Evolutionary conservation across 2,329 filamentous ascomycete genomes (phyloP).

Genomic region (Colletotrichum salicis): DNA sequence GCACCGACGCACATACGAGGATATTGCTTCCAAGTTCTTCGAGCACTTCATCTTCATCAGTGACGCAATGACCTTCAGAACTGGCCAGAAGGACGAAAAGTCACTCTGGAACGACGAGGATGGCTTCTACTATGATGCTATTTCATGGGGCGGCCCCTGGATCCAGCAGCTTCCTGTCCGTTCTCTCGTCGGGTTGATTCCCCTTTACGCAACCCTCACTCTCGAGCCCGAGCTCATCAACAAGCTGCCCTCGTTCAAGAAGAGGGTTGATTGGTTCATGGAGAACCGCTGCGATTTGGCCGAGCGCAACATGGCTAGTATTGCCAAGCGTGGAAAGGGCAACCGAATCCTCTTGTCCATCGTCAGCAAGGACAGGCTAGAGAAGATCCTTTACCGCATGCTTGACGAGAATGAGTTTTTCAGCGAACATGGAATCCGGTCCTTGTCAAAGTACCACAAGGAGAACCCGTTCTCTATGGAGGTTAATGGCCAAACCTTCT

Average conservation of each 20-base stretch:
- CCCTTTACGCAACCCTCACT: constrained; percentile 90
- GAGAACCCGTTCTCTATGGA: constrained; percentile 94
- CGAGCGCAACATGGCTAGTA: constrained; percentile 93
- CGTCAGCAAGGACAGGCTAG: constrained; percentile 91
- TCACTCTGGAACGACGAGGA: constrained; percentile 97
- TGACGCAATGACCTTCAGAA: constrained; percentile 92
- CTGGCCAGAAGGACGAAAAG: constrained; percentile 75
- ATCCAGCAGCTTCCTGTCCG: constrained; percentile 91
- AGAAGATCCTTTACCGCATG: constrained; percentile 91
- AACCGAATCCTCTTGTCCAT: constrained; percentile 88
- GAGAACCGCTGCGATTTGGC: constrained; percentile 87
- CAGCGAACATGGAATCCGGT: constrained; percentile 88
- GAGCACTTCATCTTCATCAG: constrained; percentile 98
- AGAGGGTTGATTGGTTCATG: constrained; percentile 93
- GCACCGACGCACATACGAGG: constrained; percentile 93
- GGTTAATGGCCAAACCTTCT: constrained; percentile 90
- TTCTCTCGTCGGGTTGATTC: constrained; percentile 92
- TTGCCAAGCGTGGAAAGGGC: constrained; percentile 89
- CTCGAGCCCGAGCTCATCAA: constrained; percentile 94
- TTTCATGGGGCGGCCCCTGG: constrained; percentile 94
- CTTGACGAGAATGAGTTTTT: constrained; percentile 94
- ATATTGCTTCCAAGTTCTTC: constrained; percentile 98
- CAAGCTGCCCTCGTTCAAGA: constrained; percentile 91
- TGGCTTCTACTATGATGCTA: constrained; percentile 98
- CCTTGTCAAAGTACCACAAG: constrained; percentile 90